These are phyloP conservation scores for Yamadazyma songkhlaensis DNA, from an alignment of 1,139 yeast genomes.

Conservation along the genomic window DNA sequence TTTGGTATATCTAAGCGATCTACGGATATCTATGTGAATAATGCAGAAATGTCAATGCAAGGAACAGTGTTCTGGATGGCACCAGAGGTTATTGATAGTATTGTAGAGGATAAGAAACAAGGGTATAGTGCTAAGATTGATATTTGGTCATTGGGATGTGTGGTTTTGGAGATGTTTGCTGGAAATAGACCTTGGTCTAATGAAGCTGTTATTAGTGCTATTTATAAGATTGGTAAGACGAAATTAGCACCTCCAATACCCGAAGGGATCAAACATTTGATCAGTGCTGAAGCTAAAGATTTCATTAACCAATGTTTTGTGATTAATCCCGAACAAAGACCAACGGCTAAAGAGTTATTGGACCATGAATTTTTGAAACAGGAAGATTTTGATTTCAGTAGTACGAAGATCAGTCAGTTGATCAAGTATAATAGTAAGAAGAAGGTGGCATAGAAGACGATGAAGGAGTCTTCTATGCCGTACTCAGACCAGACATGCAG, in stretches of 20 bases:
- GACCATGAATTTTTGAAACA: constrained; percentile 59
- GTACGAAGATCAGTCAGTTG: constrained; percentile 59
- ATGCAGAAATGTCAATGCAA: constrained; percentile 96
- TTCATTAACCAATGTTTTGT: constrained; percentile 79
- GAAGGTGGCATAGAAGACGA: constrained; percentile 6
- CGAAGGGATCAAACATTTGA: constrained; percentile 58
- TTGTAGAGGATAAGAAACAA: constrained; percentile 71
- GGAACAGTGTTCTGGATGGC: constrained; percentile 99
- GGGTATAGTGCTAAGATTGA: constrained; percentile 97
- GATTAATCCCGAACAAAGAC: constrained; percentile 77
- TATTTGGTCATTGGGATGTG: constrained; percentile 94
- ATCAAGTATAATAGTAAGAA: constrained; percentile 32
- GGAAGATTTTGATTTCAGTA: constrained; percentile 52
- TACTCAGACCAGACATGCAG: no score
- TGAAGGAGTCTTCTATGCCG: no score
- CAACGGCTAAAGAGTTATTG: constrained; percentile 75
- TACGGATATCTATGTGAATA: constrained; percentile 81
- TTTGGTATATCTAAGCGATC: constrained; percentile 94
- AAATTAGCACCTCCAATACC: constrained; percentile 94
- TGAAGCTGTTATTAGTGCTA: constrained; percentile 74
- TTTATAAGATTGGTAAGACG: constrained; percentile 70
- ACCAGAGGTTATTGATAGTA: constrained; percentile 90
- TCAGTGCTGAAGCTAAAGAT: constrained; percentile 62
- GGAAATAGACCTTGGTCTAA: constrained; percentile 85
- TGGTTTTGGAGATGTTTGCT: constrained; percentile 91